Evolutionary conservation across 257 asterid genomes (phyloP), one percentile per base, ranked within the genome.

Genomic region (Ballota nigra): DNA sequence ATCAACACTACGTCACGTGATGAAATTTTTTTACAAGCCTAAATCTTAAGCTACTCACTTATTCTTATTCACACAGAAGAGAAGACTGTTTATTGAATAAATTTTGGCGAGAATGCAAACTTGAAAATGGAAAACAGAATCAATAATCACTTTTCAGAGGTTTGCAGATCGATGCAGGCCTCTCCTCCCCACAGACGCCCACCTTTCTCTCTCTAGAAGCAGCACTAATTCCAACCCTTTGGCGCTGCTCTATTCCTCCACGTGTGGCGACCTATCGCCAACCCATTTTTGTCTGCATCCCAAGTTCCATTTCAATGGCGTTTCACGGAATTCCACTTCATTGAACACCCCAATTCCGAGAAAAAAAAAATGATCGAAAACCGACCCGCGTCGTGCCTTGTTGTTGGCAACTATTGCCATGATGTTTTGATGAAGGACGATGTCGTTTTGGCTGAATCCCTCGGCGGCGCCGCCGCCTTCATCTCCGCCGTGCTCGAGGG

Each of bases 401-500:
- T 93, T 59, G 97, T 91, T 52, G 97, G 98, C 73, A 93, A 91
- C 73, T 93, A 91, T 77, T 91, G 97, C 86, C 98, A 93, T 80
- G 98, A 93, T 70, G 89, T 93, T 12, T 70, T 93, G 41, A 79
- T 86, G 72, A 89, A 85, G 60, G 96, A 91, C 79, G 92, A 77
- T 73, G 83, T 57, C 80, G 83, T 89, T 0, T 23, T 91, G 0
- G 92, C 87, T 19, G 88, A 89, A 49, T 91, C 97, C 41, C 94
- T 93, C 52, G 98, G 98, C 77, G 98, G 98, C 64, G 98, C 97
- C 67, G 85, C 83, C 78, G 84, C 98, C 22, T 93, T 93, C 83
- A 82, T 93, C 69, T 87, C 98, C 79, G 83, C 84, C 68, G 90
- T 91, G 7, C 81, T 91, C 29, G 98, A 91, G 34, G 96, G 92